Conservation (phyloP, 305 asterid species). For the Caryopteris hybrid region DNA sequence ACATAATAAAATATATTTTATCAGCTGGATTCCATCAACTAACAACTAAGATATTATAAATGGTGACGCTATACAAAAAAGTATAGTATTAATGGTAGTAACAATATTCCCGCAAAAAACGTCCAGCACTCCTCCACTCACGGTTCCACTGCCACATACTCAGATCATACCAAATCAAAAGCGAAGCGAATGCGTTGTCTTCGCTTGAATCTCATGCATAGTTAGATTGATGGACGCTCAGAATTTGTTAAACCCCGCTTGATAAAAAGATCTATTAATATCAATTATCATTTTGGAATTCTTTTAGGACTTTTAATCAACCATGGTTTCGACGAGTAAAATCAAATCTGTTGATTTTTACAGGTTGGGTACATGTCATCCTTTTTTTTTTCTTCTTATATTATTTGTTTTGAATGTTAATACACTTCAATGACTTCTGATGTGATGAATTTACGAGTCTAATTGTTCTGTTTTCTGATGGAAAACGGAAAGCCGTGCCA, state of each 20-base stretch:
- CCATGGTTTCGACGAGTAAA: slow-evolving; percentile 77
- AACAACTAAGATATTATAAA: background rate
- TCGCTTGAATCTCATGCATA: background rate
- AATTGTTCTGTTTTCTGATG: background rate
- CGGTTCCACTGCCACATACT: background rate
- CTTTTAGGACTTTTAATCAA: slow-evolving; percentile 15
- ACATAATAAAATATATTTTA: too few relatives aligned
- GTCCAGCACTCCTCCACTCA: too few relatives aligned
- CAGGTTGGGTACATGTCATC: slow-evolving; percentile 52
- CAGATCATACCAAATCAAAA: background rate
- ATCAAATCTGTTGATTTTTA: slow-evolving; percentile 95
- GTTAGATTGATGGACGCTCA: background rate
- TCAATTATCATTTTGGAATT: background rate
- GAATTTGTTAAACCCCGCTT: background rate
- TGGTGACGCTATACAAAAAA: too few relatives aligned
- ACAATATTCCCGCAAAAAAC: background rate
- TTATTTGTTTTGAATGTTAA: background rate
- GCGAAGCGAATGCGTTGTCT: background rate
- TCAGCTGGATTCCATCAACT: too few relatives aligned
- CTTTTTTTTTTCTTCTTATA: background rate
- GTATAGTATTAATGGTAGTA: too few relatives aligned
- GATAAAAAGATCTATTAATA: slow-evolving; percentile 1
- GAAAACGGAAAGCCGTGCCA: background rate
- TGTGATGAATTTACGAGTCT: background rate
- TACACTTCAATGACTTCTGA: background rate